Base-by-base conservation (phyloP, 2,329 filamentous ascomycete species). In the Claviceps fusiformis region DNA sequence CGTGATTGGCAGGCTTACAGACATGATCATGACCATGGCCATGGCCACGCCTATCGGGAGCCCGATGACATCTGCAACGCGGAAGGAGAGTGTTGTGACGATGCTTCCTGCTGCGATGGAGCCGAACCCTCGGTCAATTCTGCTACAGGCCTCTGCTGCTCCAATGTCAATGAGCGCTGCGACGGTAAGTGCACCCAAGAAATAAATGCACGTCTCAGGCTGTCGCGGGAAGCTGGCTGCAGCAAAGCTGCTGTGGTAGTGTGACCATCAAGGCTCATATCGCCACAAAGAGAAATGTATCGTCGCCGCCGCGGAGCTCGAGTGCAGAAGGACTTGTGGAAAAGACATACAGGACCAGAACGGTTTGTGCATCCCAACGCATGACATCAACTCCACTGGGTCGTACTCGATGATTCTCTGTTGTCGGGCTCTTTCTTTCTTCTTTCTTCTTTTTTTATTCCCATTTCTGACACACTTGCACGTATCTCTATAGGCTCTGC, bases 201-300 rank as follows among this genome's bases (percentile, higher is more conserved):
- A 10, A 27, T 19, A 27, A 4, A 17, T 8, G 8, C 31, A 33
- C 31, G 8, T 47, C 45, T 15, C 35, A 49, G 19, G 29, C 4
- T 45, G 1, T 15, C 41, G 31, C n/a, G 37, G 13, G 15, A 45
- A 47, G 29, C 52, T 19, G 31, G 52, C 33, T 39, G 37, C 37
- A 33, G 11, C 10, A 13, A 3, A 39, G 10, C 37, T 39, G 37
- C 37, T 3, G 37, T 15, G 37, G 37, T 15, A 39, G 15, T n/a
- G 17, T 8, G 39, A 7, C 7, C 44, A 41, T 33, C 53, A 33
- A 33, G 46, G 48, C 53, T 59, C 9, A 59, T 41, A 29, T n/a
- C n/a, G n/a, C 43, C 13, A 24, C 8, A 11, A 50, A 68, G 67
- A 67, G 45, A 65, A 65, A 46, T 68, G 67, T 53, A 67, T 68